Base-by-base conservation (phyloP, 108 stramenopile species). In the Pelagomonas calceolata region DNA sequence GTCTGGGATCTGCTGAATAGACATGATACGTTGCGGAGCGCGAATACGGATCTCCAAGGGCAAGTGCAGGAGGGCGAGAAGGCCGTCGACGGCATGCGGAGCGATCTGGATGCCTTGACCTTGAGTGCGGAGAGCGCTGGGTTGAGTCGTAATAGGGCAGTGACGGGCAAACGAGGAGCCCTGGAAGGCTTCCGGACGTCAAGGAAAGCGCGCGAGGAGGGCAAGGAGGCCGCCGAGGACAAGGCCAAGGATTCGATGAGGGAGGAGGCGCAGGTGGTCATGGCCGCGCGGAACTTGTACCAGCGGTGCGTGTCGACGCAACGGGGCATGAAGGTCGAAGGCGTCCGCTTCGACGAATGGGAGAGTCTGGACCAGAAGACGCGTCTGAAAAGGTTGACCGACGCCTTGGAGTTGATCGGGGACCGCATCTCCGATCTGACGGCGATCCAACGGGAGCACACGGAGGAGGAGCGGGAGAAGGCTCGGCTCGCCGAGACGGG, bases 271-370 rank as follows among this genome's bases (percentile, higher is more conserved):
- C 85, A 85, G 67, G 77, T 83, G 36, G 79, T 84, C 68, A 65
- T 83, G 78, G 77, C 85, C n/a, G 79, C 84, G 63, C 70, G 73
- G 44, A 85, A 85, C 65, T 66, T 85, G 30, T 80, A 77, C 69
- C 46, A 32, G 4, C 63, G 78, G 64, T 79, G 74, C 39, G 36
- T 65, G 64, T 36, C 44, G 29, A 73, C 76, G 21, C 39, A n/a
- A n/a, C n/a, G n/a, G n/a, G n/a, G n/a, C n/a, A n/a, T n/a, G 34
- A n/a, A 43, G 68, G 32, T 32, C 75, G 39, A 75, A 75, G 60
- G 69, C 45, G 65, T 70, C 68, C 34, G 69, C 35, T 31, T 70
- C 51, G 26, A 31, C n/a, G 18, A 34, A 70, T 21, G 51, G 39
- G 29, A 51, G 39, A 32, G 45, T 46, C 21, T 31, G 44, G 12